Base-by-base conservation (phyloP, 1,284 basidiomycete species). In the Papiliotrema fonsecae region DNA sequence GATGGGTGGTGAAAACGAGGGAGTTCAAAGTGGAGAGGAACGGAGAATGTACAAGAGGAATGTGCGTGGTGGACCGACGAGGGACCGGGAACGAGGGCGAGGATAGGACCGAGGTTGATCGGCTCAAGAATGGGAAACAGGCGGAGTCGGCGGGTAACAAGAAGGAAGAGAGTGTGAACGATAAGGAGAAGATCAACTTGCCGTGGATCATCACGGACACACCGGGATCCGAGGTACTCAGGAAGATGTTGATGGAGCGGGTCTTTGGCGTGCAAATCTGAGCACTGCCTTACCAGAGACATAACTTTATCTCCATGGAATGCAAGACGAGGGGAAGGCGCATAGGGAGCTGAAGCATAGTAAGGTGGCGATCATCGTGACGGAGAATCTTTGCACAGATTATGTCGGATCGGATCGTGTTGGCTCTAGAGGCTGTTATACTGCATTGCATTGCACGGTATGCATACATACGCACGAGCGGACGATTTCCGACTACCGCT, bases 31-130 rank as follows among this genome's bases (percentile, higher is more conserved):
- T 77, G 32, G 76, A 77, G 59, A 60, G 73, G 3, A 62, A 42
- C 4, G 76, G 75, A 25, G 72, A 76, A 58, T 60, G 69, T 25
- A 76, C 75, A 7, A 57, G 74, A 38, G 75, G 75, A 11, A 76
- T 75, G 73, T 75, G 74, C 50, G 73, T 76, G 3, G 69, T 76
- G 21, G 75, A 77, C 61, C 53, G 74, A 41, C 54, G 75, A 16
- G 67, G 68, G 3, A 63, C 61, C 9, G 63, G 61, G 3, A 66
- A 69, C 55, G 45, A 50, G 10, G 54, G 49, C 6, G 56, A 50
- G 40, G 47, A 53, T 38, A 54, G 69, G 41, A 65, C 66, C 1
- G 60, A 67, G 54, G 51, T 62, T 46, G 56, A 64, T 36, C 39
- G 45, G 35, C 34, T 59, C 14, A 32, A 16, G 14, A 44, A 27